Evolutionary conservation across 139 green algal genomes (phyloP), one percentile per base, ranked within the genome.

Genomic region (Trebouxia sp.): DNA sequence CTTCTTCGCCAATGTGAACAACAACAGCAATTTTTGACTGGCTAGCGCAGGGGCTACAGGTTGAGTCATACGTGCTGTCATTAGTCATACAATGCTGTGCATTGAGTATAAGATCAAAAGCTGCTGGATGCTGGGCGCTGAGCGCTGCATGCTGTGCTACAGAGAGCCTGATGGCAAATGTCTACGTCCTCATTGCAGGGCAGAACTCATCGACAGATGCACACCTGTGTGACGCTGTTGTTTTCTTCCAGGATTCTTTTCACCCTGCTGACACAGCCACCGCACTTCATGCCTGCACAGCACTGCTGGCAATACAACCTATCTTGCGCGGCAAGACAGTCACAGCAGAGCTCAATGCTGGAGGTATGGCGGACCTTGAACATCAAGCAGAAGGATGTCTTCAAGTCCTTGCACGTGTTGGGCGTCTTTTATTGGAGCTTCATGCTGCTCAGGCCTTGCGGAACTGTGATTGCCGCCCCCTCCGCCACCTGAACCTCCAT

Each of bases 241-340:
- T 95, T 81, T 28, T 66, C 69, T 66, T 96, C 92, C 38, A 97
- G 85, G 35, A 96, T 79, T 26, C 85, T 76, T 75, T 91, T 93
- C 7, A 98, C 95, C 15, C 88, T 81, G 26, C 87, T 86, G 1
- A 94, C 91, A 74, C 95, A 98, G 3, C 93, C 92, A 28, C 92
- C 94, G 62, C 95, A 98, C 41, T 92, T 92, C 95, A 98, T 98
- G 78, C 94, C 94, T 90, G 84, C 69, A 37, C 41, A 77, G 42
- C 37, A 41, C 38, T 7, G 30, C 10, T 28, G 35, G 5, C 37
- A n/a, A 35, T 7, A 9, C 26, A 50, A 53, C 30, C 20, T 26
- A 9, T 43, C 22, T 12, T 28, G 39, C 20, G 2, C 30, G 56
- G 22, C 66, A 30, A 1, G 9, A 8, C 10, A 37, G 35, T 45